Base-by-base conservation (phyloP, 441 rosid genomes). In the Euphorbia schlechtendalii region DNA sequence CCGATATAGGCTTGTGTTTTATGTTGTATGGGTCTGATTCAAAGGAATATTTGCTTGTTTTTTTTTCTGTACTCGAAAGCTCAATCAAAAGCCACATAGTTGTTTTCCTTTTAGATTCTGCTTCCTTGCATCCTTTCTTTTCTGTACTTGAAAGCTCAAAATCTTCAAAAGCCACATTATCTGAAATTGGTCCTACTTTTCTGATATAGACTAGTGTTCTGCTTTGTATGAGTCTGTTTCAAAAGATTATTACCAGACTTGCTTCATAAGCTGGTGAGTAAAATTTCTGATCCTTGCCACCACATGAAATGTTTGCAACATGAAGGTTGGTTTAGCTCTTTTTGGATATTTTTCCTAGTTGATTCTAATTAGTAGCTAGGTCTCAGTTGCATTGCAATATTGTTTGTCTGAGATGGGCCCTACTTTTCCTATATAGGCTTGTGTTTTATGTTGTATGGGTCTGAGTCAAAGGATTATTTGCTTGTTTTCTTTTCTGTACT, bases 241-340 rank as follows among this genome's bases (percentile, higher is more conserved):
- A 8, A n/a, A n/a, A n/a, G n/a, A n/a, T n/a, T n/a, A n/a, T n/a
- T n/a, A 74, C 99, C 99, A 41, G 99, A 92, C 78, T 80, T 96
- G 73, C 88, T 96, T 75, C 99, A 96, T 80, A 90, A 92, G 86
- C 84, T 96, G 84, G 99, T 92, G 73, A 83, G 92, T 77, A 24
- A 59, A 77, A 53, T 70, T 75, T 46, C 46, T 64, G 18, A 41
- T 28, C 36, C 48, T 21, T 61, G 45, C 46, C 46, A 22, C 43
- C 25, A 28, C 55, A 32, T 55, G 60, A 18, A 22, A 40, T 62
- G 28, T 18, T 45, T 17, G 17, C 63, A 5, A 38, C 15, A 28
- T 59, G 24, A 53, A 22, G 7, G 18, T 55, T 66, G 58, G 61
- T 64, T 61, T 10, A 13, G 54, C 51, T 32, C 63, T 43, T 20